These are phyloP conservation scores for Phytophthora fragariae DNA, from an alignment of 352 stramenopile genomes.

Conservation along the genomic window DNA sequence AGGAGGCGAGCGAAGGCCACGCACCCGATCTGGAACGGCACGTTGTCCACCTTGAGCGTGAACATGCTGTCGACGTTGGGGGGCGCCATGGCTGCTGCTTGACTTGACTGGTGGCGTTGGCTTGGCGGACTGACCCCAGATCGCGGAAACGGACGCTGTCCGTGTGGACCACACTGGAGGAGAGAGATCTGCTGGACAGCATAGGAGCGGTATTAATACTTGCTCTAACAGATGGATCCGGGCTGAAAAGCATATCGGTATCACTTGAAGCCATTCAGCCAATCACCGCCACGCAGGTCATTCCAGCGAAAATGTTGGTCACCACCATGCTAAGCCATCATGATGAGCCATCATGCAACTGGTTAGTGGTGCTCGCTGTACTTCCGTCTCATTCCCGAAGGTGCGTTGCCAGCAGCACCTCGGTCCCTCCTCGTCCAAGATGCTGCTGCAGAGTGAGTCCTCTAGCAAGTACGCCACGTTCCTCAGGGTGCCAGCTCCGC, in stretches of 20 bases:
- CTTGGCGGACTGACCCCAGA: slow-evolving; percentile 21
- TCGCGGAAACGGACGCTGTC: neutral
- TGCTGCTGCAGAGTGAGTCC: neutral
- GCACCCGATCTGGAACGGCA: slow-evolving; percentile 80
- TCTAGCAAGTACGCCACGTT: slow-evolving; percentile 22
- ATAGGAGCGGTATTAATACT: no score
- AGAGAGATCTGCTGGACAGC: no score
- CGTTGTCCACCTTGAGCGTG: slow-evolving; percentile 92
- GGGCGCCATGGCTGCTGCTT: slow-evolving; percentile 54
- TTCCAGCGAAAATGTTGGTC: neutral
- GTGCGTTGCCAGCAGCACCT: neutral
- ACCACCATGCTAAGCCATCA: no score
- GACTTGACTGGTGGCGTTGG: slow-evolving; percentile 7
- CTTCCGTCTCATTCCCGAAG: neutral
- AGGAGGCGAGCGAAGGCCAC: slow-evolving; percentile 18
- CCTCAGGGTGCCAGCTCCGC: neutral
- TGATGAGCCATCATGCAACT: no score
- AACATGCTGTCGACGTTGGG: slow-evolving; percentile 86
- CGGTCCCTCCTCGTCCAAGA: neutral
- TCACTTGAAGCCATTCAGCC: slow-evolving; percentile 5
- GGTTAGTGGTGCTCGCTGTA: no score
- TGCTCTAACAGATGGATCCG: no score
- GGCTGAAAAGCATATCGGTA: neutral
- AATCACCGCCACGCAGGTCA: neutral
- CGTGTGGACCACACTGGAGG: neutral